Conservation (phyloP, 331 rosid species). For the Stylosanthes scabra region DNA sequence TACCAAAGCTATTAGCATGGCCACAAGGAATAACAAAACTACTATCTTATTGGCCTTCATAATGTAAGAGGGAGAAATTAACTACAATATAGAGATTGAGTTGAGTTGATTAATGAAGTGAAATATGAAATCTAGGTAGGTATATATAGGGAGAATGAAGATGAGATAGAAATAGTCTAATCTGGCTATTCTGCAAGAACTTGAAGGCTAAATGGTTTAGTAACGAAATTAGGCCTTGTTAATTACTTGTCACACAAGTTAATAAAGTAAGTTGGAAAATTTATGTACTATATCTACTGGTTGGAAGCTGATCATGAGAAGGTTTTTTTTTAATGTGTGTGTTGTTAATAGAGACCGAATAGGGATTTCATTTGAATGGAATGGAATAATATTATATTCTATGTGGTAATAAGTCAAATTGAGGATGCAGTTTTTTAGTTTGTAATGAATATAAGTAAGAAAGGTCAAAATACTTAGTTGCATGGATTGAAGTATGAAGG, state of each 20-base stretch:
- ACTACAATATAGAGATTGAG: too few relatives aligned
- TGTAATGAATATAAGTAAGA: not conserved
- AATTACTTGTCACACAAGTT: conserved; percentile 1
- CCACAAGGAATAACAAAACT: conserved; percentile 36
- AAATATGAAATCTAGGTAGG: conserved; percentile 4
- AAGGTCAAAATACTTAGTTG: not conserved
- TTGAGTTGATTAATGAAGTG: not conserved
- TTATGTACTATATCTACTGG: not conserved
- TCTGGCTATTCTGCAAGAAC: conserved; percentile 18
- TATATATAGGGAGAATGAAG: conserved; percentile 27
- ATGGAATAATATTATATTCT: not conserved
- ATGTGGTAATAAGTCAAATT: not conserved
- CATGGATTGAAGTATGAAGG: too few relatives aligned
- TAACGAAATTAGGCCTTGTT: conserved; percentile 52
- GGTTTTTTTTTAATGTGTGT: too few relatives aligned
- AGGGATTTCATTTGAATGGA: not conserved
- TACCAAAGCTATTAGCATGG: conserved; percentile 45
- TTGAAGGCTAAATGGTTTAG: conserved; percentile 23
- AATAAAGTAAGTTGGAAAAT: not conserved
- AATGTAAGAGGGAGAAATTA: too few relatives aligned
- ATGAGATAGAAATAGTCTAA: conserved; percentile 37
- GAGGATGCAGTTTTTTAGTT: not conserved
- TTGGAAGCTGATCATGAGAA: not conserved
- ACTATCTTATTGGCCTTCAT: conserved; percentile 47
- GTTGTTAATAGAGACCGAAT: too few relatives aligned